Evolutionary conservation across 768 basidiomycete species (phyloP), one percentile per base, ranked within the genome.

Genomic region (Tylopilus intermedius): DNA sequence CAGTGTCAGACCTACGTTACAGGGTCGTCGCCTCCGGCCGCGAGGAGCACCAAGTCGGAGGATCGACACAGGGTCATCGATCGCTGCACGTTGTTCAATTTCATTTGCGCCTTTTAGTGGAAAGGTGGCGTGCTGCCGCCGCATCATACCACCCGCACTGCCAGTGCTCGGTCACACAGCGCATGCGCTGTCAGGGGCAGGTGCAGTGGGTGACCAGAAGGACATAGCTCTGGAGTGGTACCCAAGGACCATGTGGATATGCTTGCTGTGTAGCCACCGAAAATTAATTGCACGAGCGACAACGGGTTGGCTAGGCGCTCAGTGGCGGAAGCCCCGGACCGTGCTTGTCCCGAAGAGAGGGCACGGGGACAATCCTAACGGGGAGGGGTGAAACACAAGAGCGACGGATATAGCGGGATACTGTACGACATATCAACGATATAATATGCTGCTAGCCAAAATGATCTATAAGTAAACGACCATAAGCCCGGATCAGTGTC

Each of bases 41-140:
- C 27, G 27, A 27, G 8, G 6, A 21, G 8, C 1, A 37, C 27
- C 38, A 43, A 22, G 39, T 26, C 35, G 33, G 40, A 21, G 47
- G 54, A 51, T 50, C 49, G 49, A 37, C 40, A 32, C 41, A 38
- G 43, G 38, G 5, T 18, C 38, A 45, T 37, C 40, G 54, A 38
- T 50, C 49, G 29, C 10, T 43, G 27, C 13, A 35, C 24, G 21
- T 32, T 35, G 18, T 42, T 47, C 33, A 27, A 8, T 39, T n/a
- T 15, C 3, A 4, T 24, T 21, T 45, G 49, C 33, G 47, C 27
- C 42, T 10, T 39, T 46, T 37, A 5, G 51, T 10, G 10, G 8
- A 8, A 30, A 35, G 33, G 30, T 43, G 45, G 21, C n/a, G 32
- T 8, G 7, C 27, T 26, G 47, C n/a, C n/a, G 41, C 13, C 27